Base-by-base conservation (phyloP, 208 protist species). In the Crithidia sp. region DNA sequence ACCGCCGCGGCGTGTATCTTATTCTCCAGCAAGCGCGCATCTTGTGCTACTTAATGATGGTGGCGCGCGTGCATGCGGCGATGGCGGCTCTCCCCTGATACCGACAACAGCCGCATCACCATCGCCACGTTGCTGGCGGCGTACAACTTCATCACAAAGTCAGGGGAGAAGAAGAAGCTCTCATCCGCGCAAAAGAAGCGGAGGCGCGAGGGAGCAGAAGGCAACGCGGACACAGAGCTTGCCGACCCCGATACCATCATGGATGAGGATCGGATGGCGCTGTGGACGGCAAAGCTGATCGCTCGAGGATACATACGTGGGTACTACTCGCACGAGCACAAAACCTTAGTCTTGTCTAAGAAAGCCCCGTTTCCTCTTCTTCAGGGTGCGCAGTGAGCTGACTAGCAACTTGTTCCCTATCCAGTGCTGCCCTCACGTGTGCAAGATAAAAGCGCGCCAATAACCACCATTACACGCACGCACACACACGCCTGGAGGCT, bases 281-380 rank as follows among this genome's bases (percentile, higher is more conserved):
- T 89, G 50, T 93, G 88, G 84, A 70, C 89, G 28, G 81, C 82
- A 13, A 84, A 88, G 52, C 86, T 96, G 5, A 94, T 96, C 47
- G 81, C 91, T 14, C 72, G 67, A 9, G 87, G 87, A 6, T 82
- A 89, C 55, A 77, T 94, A 14, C 82, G 87, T 7, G 91, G 91
- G 0, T 96, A 96, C 70, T 80, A 94, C 52, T 96, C 91, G 4
- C 83, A 91, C 66, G 91, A 96, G 67, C 86, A 93, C 78, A 91
- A 87, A 58, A 94, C 89, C 5, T 52, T 96, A 47, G 91, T 96
- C 0, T 55, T 96, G 19, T 91, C 91, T 3, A 88, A 89, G 37
- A 87, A 86, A 52, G 53, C 68, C 13, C 87, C 91, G 14, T 96
- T 96, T 57, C 87, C 88, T 6, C 75, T 82, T 17, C 57, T 93